These are phyloP conservation scores for Trichoderma sp. DNA, from an alignment of 2,329 filamentous ascomycete genomes.

Conservation along the genomic window DNA sequence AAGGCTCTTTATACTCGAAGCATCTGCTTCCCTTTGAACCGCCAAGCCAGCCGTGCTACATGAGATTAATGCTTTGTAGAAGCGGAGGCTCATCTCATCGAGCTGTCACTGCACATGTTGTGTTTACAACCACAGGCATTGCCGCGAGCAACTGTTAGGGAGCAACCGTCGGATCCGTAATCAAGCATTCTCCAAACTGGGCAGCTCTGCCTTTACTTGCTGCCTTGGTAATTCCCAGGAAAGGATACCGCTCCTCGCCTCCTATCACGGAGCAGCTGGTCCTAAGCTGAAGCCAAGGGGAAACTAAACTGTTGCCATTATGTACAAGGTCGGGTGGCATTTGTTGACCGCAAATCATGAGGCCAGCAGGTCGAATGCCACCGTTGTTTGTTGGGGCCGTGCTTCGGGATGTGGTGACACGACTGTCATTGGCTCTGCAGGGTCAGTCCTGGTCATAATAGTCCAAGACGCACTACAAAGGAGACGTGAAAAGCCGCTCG, in stretches of 20 bases:
- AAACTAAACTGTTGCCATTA: not conserved
- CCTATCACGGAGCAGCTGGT: not conserved
- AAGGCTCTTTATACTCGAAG: not conserved
- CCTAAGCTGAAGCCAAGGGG: not conserved
- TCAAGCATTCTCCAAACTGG: not conserved
- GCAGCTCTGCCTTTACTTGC: not conserved
- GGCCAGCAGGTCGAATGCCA: slow-evolving; percentile 5
- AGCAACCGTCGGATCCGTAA: not conserved
- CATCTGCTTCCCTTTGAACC: not conserved
- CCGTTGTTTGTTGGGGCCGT: slow-evolving; percentile 12
- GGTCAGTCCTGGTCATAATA: not conserved
- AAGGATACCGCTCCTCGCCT: not conserved
- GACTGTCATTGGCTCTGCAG: not conserved
- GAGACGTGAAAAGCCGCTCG: slow-evolving; percentile 1
- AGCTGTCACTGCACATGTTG: not conserved
- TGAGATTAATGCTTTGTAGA: not conserved
- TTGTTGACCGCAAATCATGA: not conserved
- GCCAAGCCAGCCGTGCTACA: not conserved
- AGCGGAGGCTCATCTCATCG: not conserved
- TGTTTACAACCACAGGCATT: not conserved
- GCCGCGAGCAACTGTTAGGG: not conserved
- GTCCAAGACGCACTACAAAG: not conserved
- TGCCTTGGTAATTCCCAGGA: not conserved
- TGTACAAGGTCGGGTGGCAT: not conserved
- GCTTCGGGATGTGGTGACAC: not conserved